Conservation (phyloP, 768 basidiomycete genomes). For the Tricholoma saponaceum region DNA sequence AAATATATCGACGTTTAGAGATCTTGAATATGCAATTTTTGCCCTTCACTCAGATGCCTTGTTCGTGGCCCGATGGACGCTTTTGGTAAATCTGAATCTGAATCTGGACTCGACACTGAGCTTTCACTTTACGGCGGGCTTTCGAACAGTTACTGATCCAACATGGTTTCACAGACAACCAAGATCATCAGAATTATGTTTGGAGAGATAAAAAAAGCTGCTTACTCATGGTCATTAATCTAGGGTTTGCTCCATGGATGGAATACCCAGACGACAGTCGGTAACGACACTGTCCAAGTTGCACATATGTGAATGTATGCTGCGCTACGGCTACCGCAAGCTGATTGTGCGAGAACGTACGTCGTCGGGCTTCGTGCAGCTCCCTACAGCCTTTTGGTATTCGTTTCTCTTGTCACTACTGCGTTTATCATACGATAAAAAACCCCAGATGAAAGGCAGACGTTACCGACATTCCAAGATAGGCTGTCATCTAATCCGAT, state of each 20-base stretch:
- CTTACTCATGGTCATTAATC: background rate
- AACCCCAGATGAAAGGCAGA: too few species aligned
- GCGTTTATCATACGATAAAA: background rate
- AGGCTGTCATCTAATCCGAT: too few species aligned
- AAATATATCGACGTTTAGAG: conserved; percentile 50
- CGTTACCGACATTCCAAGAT: too few species aligned
- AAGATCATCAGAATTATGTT: background rate
- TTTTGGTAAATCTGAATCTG: background rate
- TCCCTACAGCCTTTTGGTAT: background rate
- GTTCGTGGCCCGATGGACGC: background rate
- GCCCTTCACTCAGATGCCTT: background rate
- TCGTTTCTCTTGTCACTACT: background rate
- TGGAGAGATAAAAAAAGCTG: background rate
- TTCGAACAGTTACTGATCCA: background rate
- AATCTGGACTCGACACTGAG: background rate
- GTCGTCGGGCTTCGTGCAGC: background rate
- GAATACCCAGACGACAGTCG: background rate
- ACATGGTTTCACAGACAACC: background rate
- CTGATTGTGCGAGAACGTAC: background rate
- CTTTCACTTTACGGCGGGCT: background rate
- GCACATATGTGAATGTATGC: too few species aligned
- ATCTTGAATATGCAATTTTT: background rate
- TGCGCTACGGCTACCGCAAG: too few species aligned
- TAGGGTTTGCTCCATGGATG: background rate
- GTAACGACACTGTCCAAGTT: too few species aligned